Conservation (phyloP, 306 rosid genomes). For the Abrus precatorius region DNA sequence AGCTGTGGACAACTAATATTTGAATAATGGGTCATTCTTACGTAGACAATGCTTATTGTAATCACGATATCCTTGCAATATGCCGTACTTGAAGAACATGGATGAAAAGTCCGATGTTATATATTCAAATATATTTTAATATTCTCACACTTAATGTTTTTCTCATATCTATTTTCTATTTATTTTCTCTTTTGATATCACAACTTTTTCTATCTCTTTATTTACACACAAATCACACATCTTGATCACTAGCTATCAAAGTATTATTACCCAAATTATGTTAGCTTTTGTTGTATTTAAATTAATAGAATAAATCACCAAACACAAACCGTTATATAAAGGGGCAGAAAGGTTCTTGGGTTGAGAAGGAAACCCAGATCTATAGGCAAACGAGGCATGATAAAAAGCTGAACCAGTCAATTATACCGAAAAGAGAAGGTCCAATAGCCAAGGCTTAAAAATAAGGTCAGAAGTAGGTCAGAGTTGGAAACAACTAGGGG, state of each 20-base stretch:
- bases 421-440: conserved; percentile 21
- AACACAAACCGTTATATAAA: background rate
- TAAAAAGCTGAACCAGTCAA: conserved; percentile 35
- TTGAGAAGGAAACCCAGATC: conserved; percentile 3
- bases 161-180: too few species aligned
- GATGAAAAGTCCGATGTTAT: background rate
- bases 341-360: background rate
- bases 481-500: background rate
- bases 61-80: background rate
- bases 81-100: background rate
- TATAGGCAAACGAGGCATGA: background rate
- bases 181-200: too few species aligned
- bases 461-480: conserved; percentile 25
- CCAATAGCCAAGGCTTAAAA: conserved; percentile 10
- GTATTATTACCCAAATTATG: too few species aligned
- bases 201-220: too few species aligned
- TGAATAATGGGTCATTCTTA: conserved; percentile 12
- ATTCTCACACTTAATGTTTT: too few species aligned
- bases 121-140: too few species aligned
- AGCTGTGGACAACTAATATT: background rate
- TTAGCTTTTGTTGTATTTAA: background rate
- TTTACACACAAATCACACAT: too few species aligned
- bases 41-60: background rate
- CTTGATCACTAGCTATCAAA: too few species aligned
- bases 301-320: background rate